Evolutionary conservation across 2,329 filamentous ascomycete species (phyloP), one percentile per base, ranked within the genome.

Genomic region (Hymenoscyphus fraxineus): DNA sequence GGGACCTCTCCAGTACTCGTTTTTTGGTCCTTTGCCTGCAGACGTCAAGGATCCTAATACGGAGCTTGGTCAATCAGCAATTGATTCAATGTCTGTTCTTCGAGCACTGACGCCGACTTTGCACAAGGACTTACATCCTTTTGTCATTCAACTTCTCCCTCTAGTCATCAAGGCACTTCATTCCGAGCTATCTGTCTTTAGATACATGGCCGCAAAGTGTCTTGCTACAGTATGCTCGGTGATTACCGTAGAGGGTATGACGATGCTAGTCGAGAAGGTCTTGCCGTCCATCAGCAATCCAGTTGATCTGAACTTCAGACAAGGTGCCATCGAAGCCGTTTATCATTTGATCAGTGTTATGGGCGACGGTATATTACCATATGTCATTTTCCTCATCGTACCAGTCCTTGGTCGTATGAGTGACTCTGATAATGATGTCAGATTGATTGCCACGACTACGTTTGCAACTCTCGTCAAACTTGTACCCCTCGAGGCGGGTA

Each of bases 341-440:
- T 99, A 99, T 75, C 95, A 99, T 77, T 81, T 99, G 65, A 99
- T 99, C 68, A 92, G 96, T 66, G 93, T 97, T 60, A 99, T 99
- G 95, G 95, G 96, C 67, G 95, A 98, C 75, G 85, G 87, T 44
- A 99, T 99, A 64, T 79, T 99, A 38, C 95, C 96, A 2, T 99
- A 99, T 73, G 95, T 99, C 68, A 97, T 99, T 73, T 99, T 99
- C 86, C 86, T 99, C 69, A 96, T 99, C 65, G 96, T 98, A 13
- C 95, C 95, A 15, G 95, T 99, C 3, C 84, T 99, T 60, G 95
- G 95, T 62, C 89, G 95, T 56, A 99, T 99, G 95, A 98, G 95
- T 75, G 95, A 99, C 76, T 96, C 94, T 0, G 94, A 99, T 75
- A 94, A 96, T 68, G 95, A 98, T 74, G 91, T 99, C 62, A 89